These are phyloP conservation scores for Russula earlei DNA, from an alignment of 768 basidiomycete species.

Conservation along the genomic window DNA sequence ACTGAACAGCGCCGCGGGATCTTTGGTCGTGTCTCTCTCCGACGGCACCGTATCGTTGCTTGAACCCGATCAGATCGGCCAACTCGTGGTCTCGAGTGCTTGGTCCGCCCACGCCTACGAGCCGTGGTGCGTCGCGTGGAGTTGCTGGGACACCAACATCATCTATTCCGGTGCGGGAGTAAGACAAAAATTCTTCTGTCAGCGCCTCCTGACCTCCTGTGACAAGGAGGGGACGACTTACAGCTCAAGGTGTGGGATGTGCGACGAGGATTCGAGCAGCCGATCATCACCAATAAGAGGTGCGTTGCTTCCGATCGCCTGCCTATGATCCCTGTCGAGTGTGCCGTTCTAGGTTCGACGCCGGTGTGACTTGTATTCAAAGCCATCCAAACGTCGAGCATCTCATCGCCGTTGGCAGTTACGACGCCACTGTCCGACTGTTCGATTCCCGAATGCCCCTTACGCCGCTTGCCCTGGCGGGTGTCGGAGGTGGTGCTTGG, in stretches of 20 bases:
- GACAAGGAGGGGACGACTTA: constrained; percentile 86
- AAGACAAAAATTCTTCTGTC: background rate
- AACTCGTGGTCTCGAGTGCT: constrained; percentile 38
- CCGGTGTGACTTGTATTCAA: constrained; percentile 87
- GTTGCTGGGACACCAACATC: constrained; percentile 72
- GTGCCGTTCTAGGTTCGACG: constrained; percentile 58
- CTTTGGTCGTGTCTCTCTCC: constrained; percentile 74
- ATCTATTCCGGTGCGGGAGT: constrained; percentile 83
- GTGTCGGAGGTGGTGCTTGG: constrained; percentile 92
- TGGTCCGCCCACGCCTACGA: constrained; percentile 93
- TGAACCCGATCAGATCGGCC: constrained; percentile 35
- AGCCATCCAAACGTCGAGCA: constrained; percentile 72
- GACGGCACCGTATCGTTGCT: constrained; percentile 65
- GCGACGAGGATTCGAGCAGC: constrained; percentile 47
- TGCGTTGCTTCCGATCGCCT: constrained; percentile 21
- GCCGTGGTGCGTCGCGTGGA: constrained; percentile 89
- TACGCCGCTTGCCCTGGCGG: constrained; percentile 44
- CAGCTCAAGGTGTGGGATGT: constrained; percentile 88
- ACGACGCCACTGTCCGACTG: constrained; percentile 69
- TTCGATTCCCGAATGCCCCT: constrained; percentile 72
- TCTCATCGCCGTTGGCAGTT: constrained; percentile 87
- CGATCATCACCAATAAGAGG: constrained; percentile 69
- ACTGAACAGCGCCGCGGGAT: constrained; percentile 37
- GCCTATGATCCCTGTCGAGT: background rate
- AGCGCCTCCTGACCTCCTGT: background rate